Base-by-base conservation (phyloP, 1,284 basidiomycete species). In the Earliella scabrosa region DNA sequence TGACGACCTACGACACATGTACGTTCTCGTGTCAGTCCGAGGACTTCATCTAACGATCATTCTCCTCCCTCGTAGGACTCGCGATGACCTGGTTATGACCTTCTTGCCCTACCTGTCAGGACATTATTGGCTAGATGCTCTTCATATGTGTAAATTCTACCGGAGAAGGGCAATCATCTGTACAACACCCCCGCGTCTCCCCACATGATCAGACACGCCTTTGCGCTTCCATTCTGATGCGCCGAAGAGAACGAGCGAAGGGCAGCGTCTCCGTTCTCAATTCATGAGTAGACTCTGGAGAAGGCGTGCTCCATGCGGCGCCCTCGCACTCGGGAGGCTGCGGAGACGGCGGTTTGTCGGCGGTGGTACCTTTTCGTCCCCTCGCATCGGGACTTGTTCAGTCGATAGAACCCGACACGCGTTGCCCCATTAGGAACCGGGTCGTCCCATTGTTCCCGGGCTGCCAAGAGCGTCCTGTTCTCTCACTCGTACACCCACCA, bases 291-390 rank as follows among this genome's bases (percentile, higher is more conserved):
- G 40, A n/a, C 26, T 40, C 18, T 2, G n/a, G 7, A 40, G 44
- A 38, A 45, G 41, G 9, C 13, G 6, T 39, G 50, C 13, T 21
- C 24, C 50, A 45, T 52, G 44, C 24, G 50, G 35, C 39, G 2
- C 13, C 16, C 11, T 16, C 14, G 6, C 16, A 16, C 24, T 52
- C 43, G 43, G 50, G 44, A 32, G 7, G 43, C 26, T 9, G 50
- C 50, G 50, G 50, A 26, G 29, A 26, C 50, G 50, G 50, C 13
- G 13, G n/a, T 26, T 45, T 39, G 34, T 52, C 50, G 50, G 50
- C 18, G 32, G 34, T 34, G 6, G 14, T 18, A n/a, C 40, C 39
- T n/a, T n/a, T n/a, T n/a, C n/a, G n/a, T n/a, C n/a, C 24, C 11
- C 24, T 23, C 20, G 6, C 10, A 36, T 32, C 49, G 49, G 40